Base-by-base conservation (phyloP, 306 rosid genomes). In the Neltuma alba region DNA sequence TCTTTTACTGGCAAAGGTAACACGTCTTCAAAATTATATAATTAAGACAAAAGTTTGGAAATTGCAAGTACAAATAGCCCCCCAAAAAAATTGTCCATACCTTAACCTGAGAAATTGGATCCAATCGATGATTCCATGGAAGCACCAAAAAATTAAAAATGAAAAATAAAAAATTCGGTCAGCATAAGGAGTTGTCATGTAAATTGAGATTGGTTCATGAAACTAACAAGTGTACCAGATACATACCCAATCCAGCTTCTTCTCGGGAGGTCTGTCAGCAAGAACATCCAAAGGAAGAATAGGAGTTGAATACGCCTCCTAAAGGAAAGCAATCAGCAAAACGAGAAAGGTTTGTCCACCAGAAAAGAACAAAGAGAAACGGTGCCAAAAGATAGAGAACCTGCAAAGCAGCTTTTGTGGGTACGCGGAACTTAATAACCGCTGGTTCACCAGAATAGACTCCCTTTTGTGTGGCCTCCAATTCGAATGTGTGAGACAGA, bases 371-470 rank as follows among this genome's bases (percentile, higher is more conserved):
- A 40, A 25, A 40, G 71, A 72, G 28, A 85, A 28, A 38, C 20
- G 67, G 41, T 16, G 37, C 5, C 58, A 65, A 71, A 15, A 79
- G 44, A 54, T 44, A 50, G 40, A 80, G 75, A 60, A 94, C 98
- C 98, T 95, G 99, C 6, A 93, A 77, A 70, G 92, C 90, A 18
- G 99, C 82, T 78, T 90, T 95, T 63, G 99, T 95, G 58, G 98
- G 99, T 34, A 95, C 70, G 41, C 99, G 94, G 80, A 91, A 95
- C 82, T 90, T 93, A 73, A 95, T 64, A 70, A 91, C 82, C 83
- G 99, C 99, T 9, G 98, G 97, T 73, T 89, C 84, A 58, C 97
- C 89, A 37, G 84, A 18, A 45, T 91, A 95, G 69, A 91, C 47
- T 63, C 91, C 93, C 89, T 91, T 90, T 20, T 84, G 14, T 75